Base-by-base conservation (phyloP, 2,329 filamentous ascomycete species). In the Fusarium protoensiforme region DNA sequence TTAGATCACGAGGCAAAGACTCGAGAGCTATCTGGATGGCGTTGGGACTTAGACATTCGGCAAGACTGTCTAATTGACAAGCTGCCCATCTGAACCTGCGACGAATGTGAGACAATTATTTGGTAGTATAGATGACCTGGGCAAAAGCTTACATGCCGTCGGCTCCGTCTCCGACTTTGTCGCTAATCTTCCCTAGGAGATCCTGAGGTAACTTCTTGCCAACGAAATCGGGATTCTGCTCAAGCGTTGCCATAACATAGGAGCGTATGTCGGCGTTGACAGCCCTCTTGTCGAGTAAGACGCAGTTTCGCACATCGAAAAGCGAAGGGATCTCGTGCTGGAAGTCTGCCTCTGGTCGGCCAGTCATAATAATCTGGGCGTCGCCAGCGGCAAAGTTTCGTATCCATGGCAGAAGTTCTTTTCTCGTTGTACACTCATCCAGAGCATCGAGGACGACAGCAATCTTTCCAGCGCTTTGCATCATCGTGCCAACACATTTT, bases 71-170 rank as follows among this genome's bases (percentile, higher is more conserved):
- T 18, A 81, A 53, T 65, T 82, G 79, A 65, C 75, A 79, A n/a
- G 63, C 61, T n/a, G 69, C 76, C 74, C 70, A 80, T 61, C 74
- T 71, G 57, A 78, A 80, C 79, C 78, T 78, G 43, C 2, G 65
- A 58, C 22, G 31, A 46, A 24, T 33, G 38, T 56, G 33, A 69
- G 51, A 38, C n/a, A 39, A 6, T 20, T 7, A 41, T 13, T 13
- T 48, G 22, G 20, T 24, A 24, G 31, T 54, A 38, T n/a, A 29
- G 48, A 35, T 18, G 14, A 39, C 3, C 2, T 27, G n/a, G 9
- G 11, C 2, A 2, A n/a, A n/a, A 59, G 38, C 78, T 75, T 72
- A 80, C 79, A 81, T 81, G 39, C 79, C 80, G 31, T 78, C 66
- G 39, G 79, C 75, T 7, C 75, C 38, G 33, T 66, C 64, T 14